Conservation (phyloP, 495 filamentous ascomycete species). For the Aspergillus hancockii region DNA sequence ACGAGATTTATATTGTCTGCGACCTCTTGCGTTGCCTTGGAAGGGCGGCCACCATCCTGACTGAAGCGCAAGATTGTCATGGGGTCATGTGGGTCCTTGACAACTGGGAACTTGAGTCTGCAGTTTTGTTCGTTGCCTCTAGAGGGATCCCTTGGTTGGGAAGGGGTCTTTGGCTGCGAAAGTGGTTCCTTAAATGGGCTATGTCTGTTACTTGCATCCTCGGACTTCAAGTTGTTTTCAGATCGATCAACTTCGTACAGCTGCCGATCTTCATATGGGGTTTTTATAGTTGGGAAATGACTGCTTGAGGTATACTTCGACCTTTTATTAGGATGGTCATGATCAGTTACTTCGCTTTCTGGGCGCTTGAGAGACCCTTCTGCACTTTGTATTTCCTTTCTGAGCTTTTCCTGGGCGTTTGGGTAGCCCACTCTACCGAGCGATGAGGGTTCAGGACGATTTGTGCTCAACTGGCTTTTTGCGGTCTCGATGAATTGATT, state of each 20-base stretch:
- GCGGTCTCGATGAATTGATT: neutral
- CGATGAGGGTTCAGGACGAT: neutral
- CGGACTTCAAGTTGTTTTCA: neutral
- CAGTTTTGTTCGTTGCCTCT: conserved; percentile 29
- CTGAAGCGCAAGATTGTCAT: conserved; percentile 66
- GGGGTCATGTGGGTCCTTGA: conserved; percentile 74
- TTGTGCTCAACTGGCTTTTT: neutral
- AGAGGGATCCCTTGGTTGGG: conserved; percentile 30
- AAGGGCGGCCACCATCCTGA: conserved; percentile 55
- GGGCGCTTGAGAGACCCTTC: conserved; percentile 17
- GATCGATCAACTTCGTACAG: neutral
- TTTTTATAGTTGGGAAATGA: neutral
- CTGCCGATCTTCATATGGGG: neutral
- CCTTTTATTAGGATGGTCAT: conserved; percentile 27
- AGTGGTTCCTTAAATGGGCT: conserved; percentile 1
- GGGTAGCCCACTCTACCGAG: neutral
- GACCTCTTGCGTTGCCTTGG: conserved; percentile 38
- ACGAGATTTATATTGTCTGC: conserved; percentile 9
- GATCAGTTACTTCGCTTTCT: conserved; percentile 4
- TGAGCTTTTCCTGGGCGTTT: neutral
- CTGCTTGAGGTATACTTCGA: neutral
- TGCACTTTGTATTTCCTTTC: conserved; percentile 4
- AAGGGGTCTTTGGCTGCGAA: conserved; percentile 26
- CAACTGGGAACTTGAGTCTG: conserved; percentile 66
- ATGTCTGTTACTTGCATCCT: neutral